phyloP scores from a whole-genome alignment of 257 asterid species.

The Solanum chiquidenum region DNA sequence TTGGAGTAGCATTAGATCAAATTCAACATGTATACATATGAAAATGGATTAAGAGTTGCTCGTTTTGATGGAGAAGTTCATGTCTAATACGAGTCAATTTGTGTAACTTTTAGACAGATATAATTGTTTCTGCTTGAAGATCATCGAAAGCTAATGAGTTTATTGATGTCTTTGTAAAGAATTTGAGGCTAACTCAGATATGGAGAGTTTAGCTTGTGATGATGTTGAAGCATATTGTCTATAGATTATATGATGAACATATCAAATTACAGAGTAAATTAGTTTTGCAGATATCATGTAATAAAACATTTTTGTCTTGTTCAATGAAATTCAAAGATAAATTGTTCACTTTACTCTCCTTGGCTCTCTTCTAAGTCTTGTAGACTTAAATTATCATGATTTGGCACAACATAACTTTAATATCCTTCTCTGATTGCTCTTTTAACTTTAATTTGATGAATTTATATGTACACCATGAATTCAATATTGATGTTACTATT shows the following conservation, averaged over 20 bases:
- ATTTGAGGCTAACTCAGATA: not conserved
- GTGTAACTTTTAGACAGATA: not conserved
- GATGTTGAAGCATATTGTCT: not conserved
- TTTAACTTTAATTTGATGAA: not conserved
- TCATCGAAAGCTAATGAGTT: not conserved
- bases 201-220: not conserved
- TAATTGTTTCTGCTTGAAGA: not conserved
- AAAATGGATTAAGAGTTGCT: not conserved
- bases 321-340: not conserved
- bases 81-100: not conserved
- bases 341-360: not conserved
- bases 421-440: not conserved
- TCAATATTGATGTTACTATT: not conserved
- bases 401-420: not conserved
- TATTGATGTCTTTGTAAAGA: not conserved
- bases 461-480: not conserved
- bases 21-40: not conserved
- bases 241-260: slow-evolving; percentile 1
- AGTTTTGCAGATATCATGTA: not conserved
- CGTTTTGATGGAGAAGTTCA: not conserved
- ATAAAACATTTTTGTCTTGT: not conserved
- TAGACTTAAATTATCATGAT: not conserved
- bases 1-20: not conserved
- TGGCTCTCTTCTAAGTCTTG: not conserved
- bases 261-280: not conserved